phyloP scores from a whole-genome alignment of 176 grass and related monocot species.

The Oryza coarctata region DNA sequence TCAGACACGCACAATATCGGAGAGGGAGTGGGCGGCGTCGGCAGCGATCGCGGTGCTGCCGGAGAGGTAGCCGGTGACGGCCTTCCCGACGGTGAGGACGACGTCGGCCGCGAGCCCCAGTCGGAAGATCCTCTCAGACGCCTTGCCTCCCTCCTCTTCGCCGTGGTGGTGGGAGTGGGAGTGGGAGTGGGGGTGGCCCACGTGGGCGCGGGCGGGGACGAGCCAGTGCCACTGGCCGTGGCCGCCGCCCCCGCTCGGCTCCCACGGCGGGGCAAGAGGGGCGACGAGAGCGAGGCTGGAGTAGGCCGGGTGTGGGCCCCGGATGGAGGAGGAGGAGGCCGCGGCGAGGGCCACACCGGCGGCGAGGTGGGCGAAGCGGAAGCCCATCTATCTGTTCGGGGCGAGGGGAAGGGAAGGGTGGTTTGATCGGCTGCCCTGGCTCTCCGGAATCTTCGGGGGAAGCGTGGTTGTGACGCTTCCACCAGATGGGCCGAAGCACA shows the following conservation, averaged over 20 bases:
- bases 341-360: slow-evolving; percentile 25
- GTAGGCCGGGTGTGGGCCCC: not conserved
- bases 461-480: slow-evolving; percentile 31
- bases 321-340: not conserved
- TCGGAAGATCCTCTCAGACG: slow-evolving; percentile 60
- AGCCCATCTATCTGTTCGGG: slow-evolving; percentile 53
- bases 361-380: slow-evolving; percentile 53
- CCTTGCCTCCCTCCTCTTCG: slow-evolving; percentile 29
- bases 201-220: slow-evolving; percentile 40
- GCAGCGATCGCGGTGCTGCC: slow-evolving; percentile 88
- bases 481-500: not conserved
- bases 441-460: slow-evolving; percentile 15
- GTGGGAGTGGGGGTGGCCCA: slow-evolving; percentile 48
- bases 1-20: slow-evolving; percentile 62
- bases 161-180: slow-evolving; percentile 4
- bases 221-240: slow-evolving; percentile 30
- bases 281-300: slow-evolving; percentile 3
- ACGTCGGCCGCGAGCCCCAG: slow-evolving; percentile 70
- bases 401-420: not conserved
- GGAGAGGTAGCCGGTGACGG: slow-evolving; percentile 70
- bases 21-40: slow-evolving; percentile 91
- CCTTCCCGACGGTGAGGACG: slow-evolving; percentile 61
- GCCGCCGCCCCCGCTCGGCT: not conserved
- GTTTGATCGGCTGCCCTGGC: slow-evolving; percentile 7
- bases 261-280: slow-evolving; percentile 17